Evolutionary conservation across 139 green algal genomes (phyloP).

Genomic region (Micromonas commoda): DNA sequence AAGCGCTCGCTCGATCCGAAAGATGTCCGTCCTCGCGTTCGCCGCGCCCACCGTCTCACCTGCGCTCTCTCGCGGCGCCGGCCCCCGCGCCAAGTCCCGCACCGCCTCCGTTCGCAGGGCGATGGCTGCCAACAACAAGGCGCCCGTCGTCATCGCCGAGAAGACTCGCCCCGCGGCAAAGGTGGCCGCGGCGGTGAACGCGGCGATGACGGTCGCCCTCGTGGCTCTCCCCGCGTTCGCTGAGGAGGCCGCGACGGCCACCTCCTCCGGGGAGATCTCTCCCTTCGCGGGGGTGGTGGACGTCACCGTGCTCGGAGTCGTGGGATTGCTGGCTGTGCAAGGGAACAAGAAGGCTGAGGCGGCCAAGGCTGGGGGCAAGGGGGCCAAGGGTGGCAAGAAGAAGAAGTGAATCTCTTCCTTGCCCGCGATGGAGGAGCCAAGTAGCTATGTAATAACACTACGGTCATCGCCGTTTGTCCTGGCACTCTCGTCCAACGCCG

Average conservation of each 20-base stretch:
- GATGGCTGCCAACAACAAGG: no score
- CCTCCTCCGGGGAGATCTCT: constrained; percentile 1
- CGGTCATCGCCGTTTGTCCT: no score
- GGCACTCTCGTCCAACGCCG: no score
- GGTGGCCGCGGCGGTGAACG: neutral
- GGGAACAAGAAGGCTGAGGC: constrained; percentile 12
- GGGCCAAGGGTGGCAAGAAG: neutral
- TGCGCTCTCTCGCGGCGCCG: no score
- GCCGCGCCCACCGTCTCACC: no score
- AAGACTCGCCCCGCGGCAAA: neutral
- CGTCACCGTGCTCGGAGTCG: neutral
- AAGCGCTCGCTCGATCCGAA: no score
- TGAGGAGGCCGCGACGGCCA: neutral
- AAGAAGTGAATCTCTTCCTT: neutral
- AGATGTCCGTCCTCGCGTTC: no score
- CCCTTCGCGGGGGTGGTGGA: constrained; percentile 18
- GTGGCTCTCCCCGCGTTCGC: neutral
- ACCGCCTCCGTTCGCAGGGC: no score
- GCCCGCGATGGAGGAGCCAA: no score
- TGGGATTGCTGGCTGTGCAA: neutral
- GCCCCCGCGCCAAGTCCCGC: no score
- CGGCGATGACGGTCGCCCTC: neutral
- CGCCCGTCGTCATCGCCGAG: neutral
- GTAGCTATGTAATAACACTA: no score
- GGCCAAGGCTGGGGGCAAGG: neutral